Conservation (phyloP, 495 filamentous ascomycete genomes). For the Aspergillus mulundensis region DNA sequence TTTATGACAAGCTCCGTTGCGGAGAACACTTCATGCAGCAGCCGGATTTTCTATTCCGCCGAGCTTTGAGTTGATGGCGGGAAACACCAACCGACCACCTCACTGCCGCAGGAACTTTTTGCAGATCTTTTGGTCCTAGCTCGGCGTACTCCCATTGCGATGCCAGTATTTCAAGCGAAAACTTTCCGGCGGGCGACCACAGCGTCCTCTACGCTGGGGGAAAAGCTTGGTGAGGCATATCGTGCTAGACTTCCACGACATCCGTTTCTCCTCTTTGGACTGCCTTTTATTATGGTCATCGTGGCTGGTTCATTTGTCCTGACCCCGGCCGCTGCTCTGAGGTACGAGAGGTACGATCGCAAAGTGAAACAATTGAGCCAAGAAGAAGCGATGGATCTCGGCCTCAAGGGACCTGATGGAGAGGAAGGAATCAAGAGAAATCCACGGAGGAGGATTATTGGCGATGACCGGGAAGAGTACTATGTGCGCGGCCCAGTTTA, state of each 20-base stretch:
- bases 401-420: slow-evolving; percentile 52
- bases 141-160: no score
- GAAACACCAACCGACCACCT: no score
- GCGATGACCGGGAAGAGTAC: slow-evolving; percentile 81
- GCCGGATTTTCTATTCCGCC: slow-evolving; percentile 18
- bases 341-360: slow-evolving; percentile 89
- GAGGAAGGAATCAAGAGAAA: slow-evolving; percentile 46
- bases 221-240: slow-evolving; percentile 72
- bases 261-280: slow-evolving; percentile 89
- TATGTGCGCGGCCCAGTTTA: slow-evolving; percentile 61
- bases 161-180: slow-evolving; percentile 71
- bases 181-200: slow-evolving; percentile 57
- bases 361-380: slow-evolving; percentile 75
- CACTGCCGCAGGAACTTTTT: no score
- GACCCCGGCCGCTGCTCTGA: slow-evolving; percentile 85
- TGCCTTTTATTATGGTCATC: slow-evolving; percentile 91
- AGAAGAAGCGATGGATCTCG: slow-evolving; percentile 72
- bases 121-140: no score
- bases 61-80: background rate
- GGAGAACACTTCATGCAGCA: slow-evolving; percentile 4
- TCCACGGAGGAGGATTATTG: slow-evolving; percentile 43
- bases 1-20: slow-evolving; percentile 12
- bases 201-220: slow-evolving; percentile 47
- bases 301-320: slow-evolving; percentile 93
- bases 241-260: slow-evolving; percentile 62